Conservation (phyloP, 2,329 filamentous ascomycete species). For the Colletotrichum destructivum region DNA sequence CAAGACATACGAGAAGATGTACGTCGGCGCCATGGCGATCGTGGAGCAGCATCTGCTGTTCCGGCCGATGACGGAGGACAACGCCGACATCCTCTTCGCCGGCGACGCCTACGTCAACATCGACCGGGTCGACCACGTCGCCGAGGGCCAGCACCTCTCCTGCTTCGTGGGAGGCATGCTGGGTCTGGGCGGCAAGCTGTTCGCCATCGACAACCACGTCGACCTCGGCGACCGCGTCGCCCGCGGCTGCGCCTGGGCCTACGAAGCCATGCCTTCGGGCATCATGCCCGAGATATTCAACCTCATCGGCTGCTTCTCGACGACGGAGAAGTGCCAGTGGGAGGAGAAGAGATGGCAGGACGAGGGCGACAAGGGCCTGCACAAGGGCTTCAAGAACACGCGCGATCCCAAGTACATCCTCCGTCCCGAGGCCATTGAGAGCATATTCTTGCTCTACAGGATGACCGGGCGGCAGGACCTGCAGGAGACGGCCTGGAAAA, state of each 20-base stretch:
- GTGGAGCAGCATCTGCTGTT: constrained; percentile 73
- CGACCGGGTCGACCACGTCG: constrained; percentile 37
- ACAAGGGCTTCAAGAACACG: constrained; percentile 74
- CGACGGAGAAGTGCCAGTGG: constrained; percentile 63
- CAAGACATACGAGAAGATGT: constrained; percentile 69
- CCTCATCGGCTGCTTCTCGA: constrained; percentile 56
- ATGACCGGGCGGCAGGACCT: constrained; percentile 64
- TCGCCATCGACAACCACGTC: constrained; percentile 58
- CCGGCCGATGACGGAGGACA: constrained; percentile 74
- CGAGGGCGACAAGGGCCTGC: constrained; percentile 47
- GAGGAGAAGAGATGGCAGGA: constrained; percentile 48
- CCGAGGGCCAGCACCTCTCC: constrained; percentile 62
- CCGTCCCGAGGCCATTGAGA: constrained; percentile 67
- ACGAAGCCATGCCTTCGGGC: constrained; percentile 61
- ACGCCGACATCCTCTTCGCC: constrained; percentile 72
- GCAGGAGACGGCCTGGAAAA: constrained; percentile 67
- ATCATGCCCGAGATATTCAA: constrained; percentile 68
- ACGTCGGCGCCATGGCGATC: constrained; percentile 68
- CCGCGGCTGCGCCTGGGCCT: constrained; percentile 68
- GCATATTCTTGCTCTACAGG: constrained; percentile 68
- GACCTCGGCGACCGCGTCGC: constrained; percentile 61
- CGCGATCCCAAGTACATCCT: constrained; percentile 66
- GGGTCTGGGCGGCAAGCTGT: constrained; percentile 63
- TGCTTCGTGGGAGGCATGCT: constrained; percentile 69
- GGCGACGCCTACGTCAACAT: constrained; percentile 51